Percentiles rank a stretch among this genome's conserved stretches.
These are phyloP conservation scores for Gamarada debralockiae DNA, from an alignment of 495 filamentous ascomycete genomes.

Conservation along the genomic window DNA sequence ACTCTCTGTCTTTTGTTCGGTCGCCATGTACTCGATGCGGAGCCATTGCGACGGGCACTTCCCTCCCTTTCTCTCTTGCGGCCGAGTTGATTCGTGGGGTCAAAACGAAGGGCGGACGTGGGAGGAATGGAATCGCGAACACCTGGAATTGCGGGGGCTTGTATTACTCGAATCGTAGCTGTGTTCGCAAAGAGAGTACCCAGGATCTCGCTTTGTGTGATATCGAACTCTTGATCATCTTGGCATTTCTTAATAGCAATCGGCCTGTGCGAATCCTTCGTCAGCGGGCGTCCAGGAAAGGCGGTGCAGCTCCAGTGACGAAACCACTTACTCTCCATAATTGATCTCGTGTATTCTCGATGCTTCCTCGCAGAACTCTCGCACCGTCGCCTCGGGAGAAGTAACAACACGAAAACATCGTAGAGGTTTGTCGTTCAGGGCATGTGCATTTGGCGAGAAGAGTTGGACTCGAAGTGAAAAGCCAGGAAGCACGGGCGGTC, in stretches of 20 bases:
- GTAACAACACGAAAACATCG: conserved; percentile 23
- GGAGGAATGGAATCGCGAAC: conserved; percentile 25
- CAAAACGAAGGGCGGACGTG: conserved; percentile 20
- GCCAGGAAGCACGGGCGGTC: conserved; percentile 15
- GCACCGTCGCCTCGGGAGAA: conserved; percentile 11
- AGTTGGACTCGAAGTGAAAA: conserved; percentile 24
- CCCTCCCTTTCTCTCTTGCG: conserved; percentile 20
- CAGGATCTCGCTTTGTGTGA: conserved; percentile 21
- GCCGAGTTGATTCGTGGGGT: conserved; percentile 13
- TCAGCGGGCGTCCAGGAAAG: not conserved
- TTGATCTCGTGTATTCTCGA: conserved; percentile 20
- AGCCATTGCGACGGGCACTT: conserved; percentile 3
- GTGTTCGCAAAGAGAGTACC: conserved; percentile 17
- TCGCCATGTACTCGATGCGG: not conserved
- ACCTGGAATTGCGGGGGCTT: conserved; percentile 8
- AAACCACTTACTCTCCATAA: conserved; percentile 22
- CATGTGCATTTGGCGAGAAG: conserved; percentile 18
- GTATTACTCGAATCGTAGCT: conserved; percentile 18
- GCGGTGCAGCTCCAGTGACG: not conserved
- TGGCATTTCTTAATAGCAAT: conserved; percentile 25
- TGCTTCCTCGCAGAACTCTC: conserved; percentile 24
- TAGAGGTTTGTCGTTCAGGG: conserved; percentile 15
- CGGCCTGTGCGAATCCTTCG: conserved; percentile 8
- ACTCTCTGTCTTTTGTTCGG: conserved; percentile 22
- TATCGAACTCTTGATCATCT: conserved; percentile 25